Percentiles rank a stretch among this genome's conserved stretches.
These are phyloP conservation scores for Pyrenula massariospora DNA, from an alignment of 495 filamentous ascomycete genomes.

Conservation along the genomic window DNA sequence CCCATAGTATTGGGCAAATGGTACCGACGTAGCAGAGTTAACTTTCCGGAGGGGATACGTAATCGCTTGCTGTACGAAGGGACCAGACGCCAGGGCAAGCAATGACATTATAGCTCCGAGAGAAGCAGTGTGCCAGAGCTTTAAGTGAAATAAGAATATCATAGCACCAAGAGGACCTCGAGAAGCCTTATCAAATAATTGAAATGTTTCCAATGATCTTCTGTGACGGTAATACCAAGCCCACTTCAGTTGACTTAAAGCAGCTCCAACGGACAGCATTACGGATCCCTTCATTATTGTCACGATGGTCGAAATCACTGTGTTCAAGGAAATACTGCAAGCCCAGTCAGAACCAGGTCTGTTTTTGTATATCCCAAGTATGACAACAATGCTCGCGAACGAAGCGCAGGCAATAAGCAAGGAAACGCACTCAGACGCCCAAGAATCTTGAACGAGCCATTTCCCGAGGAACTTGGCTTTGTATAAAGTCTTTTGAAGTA, in stretches of 20 bases:
- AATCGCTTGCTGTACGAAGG: conserved; percentile 28
- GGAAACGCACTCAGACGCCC: neutral
- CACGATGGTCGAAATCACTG: conserved; percentile 29
- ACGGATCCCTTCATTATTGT: conserved; percentile 32
- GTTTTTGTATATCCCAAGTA: conserved; percentile 26
- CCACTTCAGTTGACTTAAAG: conserved; percentile 35
- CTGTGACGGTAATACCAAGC: conserved; percentile 25
- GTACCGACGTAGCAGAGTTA: neutral
- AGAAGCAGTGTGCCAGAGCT: conserved; percentile 24
- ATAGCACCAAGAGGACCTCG: neutral
- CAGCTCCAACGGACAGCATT: conserved; percentile 24
- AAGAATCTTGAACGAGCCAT: neutral
- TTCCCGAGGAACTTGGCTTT: neutral
- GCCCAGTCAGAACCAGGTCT: conserved; percentile 28
- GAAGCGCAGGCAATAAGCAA: conserved; percentile 11
- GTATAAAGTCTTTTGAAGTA: too few species aligned
- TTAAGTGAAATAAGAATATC: neutral
- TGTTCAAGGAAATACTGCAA: conserved; percentile 32
- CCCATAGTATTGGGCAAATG: neutral
- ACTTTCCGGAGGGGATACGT: neutral
- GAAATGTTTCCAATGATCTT: neutral
- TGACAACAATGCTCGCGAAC: conserved; percentile 17
- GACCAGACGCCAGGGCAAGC: conserved; percentile 25
- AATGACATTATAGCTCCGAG: conserved; percentile 26
- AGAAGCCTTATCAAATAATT: neutral